Conservation (phyloP, 805 yeast genomes). For the Starmerella asiatica region DNA sequence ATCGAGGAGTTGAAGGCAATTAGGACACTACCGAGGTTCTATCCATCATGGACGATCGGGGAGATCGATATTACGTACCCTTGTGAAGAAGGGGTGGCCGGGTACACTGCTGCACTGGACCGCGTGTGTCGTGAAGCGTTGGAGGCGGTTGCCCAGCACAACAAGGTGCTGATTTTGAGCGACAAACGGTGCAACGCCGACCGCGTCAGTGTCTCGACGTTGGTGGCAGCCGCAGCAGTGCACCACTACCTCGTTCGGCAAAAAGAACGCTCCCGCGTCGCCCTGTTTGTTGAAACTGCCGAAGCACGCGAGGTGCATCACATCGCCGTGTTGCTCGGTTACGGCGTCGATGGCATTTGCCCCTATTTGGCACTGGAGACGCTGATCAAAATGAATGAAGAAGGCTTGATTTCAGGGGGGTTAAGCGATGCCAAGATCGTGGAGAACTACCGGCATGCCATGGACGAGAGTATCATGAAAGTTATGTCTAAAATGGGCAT, state of each 20-base stretch:
- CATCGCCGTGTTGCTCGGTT: constrained; percentile 84
- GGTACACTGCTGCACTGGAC: constrained; percentile 74
- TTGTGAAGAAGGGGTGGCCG: constrained; percentile 68
- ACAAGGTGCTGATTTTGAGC: constrained; percentile 61
- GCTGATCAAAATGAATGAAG: constrained; percentile 66
- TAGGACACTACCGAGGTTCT: constrained; percentile 53
- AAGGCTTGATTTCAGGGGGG: constrained; percentile 42
- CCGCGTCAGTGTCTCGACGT: constrained; percentile 69
- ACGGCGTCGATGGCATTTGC: constrained; percentile 92
- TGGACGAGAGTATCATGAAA: constrained; percentile 84
- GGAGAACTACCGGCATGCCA: constrained; percentile 67
- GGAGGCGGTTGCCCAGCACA: constrained; percentile 61
- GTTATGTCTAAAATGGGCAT: constrained; percentile 99
- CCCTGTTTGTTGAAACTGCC: constrained; percentile 80
- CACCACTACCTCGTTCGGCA: constrained; percentile 93
- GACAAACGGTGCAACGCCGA: constrained; percentile 50
- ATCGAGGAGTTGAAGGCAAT: constrained; percentile 64
- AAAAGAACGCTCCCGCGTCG: constrained; percentile 91
- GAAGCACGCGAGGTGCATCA: constrained; percentile 98
- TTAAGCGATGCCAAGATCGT: constrained; percentile 49
- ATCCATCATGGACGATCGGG: constrained; percentile 76
- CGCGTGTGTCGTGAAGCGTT: constrained; percentile 79
- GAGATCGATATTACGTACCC: constrained; percentile 79
- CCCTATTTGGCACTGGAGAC: constrained; percentile 92
- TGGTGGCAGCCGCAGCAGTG: constrained; percentile 91